Percentiles rank a stretch among this genome's conserved stretches.
Evolutionary conservation across 306 rosid genomes (phyloP).

Genomic region (Glycyrrhiza uralensis): DNA sequence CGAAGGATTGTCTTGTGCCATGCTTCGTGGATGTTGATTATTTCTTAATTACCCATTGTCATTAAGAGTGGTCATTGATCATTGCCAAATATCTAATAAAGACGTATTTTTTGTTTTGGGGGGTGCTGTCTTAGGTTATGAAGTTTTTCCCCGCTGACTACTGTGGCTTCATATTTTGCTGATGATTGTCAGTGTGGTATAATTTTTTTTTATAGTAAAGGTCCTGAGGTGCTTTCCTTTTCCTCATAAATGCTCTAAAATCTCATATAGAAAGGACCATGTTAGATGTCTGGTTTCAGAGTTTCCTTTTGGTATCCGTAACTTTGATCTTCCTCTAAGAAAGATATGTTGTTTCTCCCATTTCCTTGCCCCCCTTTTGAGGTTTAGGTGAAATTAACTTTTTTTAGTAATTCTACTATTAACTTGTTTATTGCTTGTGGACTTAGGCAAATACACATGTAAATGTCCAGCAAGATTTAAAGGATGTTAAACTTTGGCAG

Average conservation of each 20-base stretch:
- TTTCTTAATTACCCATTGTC: neutral
- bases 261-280: neutral
- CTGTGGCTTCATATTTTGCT: conserved; percentile 3
- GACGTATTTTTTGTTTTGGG: too few relatives aligned
- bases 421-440: conserved; percentile 18
- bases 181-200: conserved; percentile 3
- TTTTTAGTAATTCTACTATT: neutral
- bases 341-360: neutral
- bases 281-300: neutral
- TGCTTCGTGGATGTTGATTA: conserved; percentile 6
- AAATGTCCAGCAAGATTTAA: conserved; percentile 74
- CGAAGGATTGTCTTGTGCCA: neutral
- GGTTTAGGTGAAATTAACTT: neutral
- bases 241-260: neutral
- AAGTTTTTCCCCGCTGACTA: neutral
- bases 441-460: conserved; percentile 91
- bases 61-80: neutral
- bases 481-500: conserved; percentile 99
- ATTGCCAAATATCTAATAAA: neutral
- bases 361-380: neutral
- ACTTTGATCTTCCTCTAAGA: neutral
- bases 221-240: neutral
- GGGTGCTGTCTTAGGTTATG: neutral
- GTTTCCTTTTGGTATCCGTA: neutral
- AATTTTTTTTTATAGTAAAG: neutral